Percentiles rank a stretch among this genome's conserved stretches.
Conservation (phyloP, 176 grass and related monocot genomes). For the Zea luxurians region DNA sequence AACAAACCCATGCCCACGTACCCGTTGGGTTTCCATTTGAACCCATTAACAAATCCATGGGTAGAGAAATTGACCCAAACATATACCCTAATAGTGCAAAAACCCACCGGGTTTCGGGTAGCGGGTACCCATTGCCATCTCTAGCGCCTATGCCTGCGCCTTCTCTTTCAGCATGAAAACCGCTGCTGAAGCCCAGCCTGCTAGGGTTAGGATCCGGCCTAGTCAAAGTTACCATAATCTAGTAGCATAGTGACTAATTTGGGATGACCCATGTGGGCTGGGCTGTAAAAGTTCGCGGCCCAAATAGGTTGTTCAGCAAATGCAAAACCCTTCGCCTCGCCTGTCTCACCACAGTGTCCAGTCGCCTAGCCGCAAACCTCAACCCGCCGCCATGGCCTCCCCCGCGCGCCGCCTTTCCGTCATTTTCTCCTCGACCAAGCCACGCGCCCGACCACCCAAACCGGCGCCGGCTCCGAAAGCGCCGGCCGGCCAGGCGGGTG, state of each 20-base stretch:
- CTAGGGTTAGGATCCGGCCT: too few species aligned
- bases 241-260: too few species aligned
- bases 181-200: background rate
- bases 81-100: too few species aligned
- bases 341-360: background rate
- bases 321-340: background rate
- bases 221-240: background rate
- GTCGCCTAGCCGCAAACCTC: background rate
- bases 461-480: background rate
- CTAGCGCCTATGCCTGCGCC: too few species aligned
- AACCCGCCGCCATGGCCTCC: conserved; percentile 28
- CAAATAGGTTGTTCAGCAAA: background rate
- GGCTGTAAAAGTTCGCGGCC: background rate
- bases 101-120: too few species aligned
- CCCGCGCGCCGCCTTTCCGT: conserved; percentile 29
- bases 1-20: too few species aligned
- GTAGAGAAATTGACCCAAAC: too few species aligned
- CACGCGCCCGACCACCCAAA: background rate
- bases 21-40: too few species aligned
- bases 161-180: background rate
- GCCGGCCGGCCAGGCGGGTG: background rate
- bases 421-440: conserved; percentile 15
- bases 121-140: too few species aligned
- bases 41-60: too few species aligned
- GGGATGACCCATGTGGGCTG: background rate